Conservation (phyloP, 306 rosid species). For the Coriaria nepalensis region DNA sequence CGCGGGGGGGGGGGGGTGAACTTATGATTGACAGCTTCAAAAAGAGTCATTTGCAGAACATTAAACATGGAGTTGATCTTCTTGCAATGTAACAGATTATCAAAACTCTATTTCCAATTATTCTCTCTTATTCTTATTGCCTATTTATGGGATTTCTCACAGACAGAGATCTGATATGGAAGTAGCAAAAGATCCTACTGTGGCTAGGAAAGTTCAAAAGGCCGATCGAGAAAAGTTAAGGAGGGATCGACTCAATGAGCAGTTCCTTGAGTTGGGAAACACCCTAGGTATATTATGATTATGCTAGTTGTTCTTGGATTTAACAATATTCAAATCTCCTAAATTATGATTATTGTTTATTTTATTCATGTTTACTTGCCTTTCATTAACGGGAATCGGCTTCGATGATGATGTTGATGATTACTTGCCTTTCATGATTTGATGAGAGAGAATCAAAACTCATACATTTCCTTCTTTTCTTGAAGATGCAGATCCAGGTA, state of each 20-base stretch:
- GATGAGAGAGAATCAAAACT: too few species aligned
- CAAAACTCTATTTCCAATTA: too few species aligned
- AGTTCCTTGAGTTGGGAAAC: slow-evolving; percentile 58
- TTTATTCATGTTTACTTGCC: neutral
- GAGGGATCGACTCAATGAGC: slow-evolving; percentile 74
- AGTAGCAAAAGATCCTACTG: slow-evolving; percentile 34
- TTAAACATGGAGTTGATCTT: neutral
- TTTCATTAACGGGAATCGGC: too few species aligned
- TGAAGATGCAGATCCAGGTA: slow-evolving; percentile 58
- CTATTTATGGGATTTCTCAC: slow-evolving; percentile 7
- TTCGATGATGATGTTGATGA: too few species aligned
- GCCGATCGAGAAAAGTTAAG: slow-evolving; percentile 91
- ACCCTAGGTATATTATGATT: slow-evolving; percentile 37
- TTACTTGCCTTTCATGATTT: neutral
- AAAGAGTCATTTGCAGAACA: too few species aligned
- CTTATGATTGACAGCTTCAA: too few species aligned
- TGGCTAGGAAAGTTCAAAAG: slow-evolving; percentile 62
- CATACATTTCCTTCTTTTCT: neutral
- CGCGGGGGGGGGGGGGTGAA: too few species aligned
- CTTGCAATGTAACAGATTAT: neutral
- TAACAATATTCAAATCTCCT: too few species aligned
- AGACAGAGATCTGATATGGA: slow-evolving; percentile 48
- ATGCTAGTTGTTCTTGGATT: too few species aligned
- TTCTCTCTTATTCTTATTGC: slow-evolving; percentile 1
- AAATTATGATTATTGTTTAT: too few species aligned